phyloP scores from a whole-genome alignment of 768 basidiomycete species.

The Exsudoporus frostii region DNA sequence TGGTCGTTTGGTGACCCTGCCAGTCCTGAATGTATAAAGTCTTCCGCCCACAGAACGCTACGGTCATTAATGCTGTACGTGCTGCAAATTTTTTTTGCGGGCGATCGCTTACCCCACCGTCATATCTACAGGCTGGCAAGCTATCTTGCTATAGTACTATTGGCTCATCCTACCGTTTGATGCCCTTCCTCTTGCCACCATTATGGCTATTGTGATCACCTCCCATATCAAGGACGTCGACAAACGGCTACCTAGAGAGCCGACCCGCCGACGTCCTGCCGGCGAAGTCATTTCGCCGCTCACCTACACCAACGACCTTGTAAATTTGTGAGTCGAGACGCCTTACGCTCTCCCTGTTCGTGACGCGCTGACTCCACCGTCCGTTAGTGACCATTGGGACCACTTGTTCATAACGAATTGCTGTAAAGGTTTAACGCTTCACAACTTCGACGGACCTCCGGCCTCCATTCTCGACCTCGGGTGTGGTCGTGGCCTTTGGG shows the following conservation, averaged over 20 bases:
- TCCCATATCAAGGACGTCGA: conserved; percentile 43
- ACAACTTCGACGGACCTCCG: conserved; percentile 52
- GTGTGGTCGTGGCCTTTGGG: conserved; percentile 71
- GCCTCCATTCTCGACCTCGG: conserved; percentile 61
- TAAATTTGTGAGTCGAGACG: conserved; percentile 48
- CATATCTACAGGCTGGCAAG: too few relatives aligned
- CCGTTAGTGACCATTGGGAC: conserved; percentile 66
- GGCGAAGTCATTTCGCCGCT: conserved; percentile 59
- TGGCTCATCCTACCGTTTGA: conserved; percentile 16
- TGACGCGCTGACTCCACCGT: not conserved
- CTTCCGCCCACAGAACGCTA: conserved; percentile 8
- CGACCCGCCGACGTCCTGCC: conserved; percentile 39
- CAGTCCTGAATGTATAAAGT: conserved; percentile 12
- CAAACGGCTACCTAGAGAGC: conserved; percentile 39
- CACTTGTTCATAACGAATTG: conserved; percentile 57
- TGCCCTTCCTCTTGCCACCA: conserved; percentile 21
- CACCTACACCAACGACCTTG: conserved; percentile 43
- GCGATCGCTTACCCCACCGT: conserved; percentile 19
- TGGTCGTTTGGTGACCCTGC: conserved; percentile 23
- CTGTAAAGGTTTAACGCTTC: conserved; percentile 49
- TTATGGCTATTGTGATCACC: conserved; percentile 22
- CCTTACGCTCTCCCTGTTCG: not conserved
- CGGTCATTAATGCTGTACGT: conserved; percentile 17
- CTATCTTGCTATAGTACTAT: too few relatives aligned
- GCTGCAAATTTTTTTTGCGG: conserved; percentile 21